Evolutionary conservation across 176 grass and related monocot genomes (phyloP).

Genomic region (Zoysia pacifica): DNA sequence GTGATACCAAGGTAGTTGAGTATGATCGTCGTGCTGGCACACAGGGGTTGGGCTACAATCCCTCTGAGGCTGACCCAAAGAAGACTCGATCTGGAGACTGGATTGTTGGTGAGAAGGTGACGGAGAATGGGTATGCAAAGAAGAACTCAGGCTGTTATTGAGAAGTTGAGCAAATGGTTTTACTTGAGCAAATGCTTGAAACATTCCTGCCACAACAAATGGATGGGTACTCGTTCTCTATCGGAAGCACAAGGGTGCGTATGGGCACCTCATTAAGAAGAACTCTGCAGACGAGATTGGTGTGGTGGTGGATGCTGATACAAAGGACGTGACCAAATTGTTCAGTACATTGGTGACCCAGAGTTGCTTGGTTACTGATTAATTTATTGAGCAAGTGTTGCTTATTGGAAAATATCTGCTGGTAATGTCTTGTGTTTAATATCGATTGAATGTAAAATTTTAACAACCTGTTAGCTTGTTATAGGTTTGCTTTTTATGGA

Average conservation of each 20-base stretch:
- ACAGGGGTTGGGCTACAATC: conserved; percentile 72
- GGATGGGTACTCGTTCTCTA: conserved; percentile 77
- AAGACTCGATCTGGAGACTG: conserved; percentile 66
- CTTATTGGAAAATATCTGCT: conserved; percentile 7
- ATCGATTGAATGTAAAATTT: conserved; percentile 29
- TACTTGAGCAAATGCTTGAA: conserved; percentile 85
- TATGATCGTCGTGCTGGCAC: conserved; percentile 61
- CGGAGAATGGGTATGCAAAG: conserved; percentile 47
- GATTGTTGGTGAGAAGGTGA: conserved; percentile 44
- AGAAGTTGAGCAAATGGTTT: conserved; percentile 66
- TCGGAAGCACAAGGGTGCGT: conserved; percentile 84
- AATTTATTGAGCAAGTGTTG: not conserved
- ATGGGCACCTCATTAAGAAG: conserved; percentile 72
- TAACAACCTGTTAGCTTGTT: not conserved
- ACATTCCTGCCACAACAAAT: conserved; percentile 76
- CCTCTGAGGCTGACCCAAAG: conserved; percentile 66
- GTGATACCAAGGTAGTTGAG: conserved; percentile 70
- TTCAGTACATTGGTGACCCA: conserved; percentile 82
- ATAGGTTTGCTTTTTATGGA: conserved; percentile 23
- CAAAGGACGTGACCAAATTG: conserved; percentile 77
- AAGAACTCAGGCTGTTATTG: conserved; percentile 77
- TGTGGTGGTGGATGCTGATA: conserved; percentile 76
- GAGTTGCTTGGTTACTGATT: conserved; percentile 71
- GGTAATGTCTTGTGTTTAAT: conserved; percentile 39
- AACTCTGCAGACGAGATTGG: conserved; percentile 60